Conservation (phyloP, 768 basidiomycete species). For the Exidia glandulosa region DNA sequence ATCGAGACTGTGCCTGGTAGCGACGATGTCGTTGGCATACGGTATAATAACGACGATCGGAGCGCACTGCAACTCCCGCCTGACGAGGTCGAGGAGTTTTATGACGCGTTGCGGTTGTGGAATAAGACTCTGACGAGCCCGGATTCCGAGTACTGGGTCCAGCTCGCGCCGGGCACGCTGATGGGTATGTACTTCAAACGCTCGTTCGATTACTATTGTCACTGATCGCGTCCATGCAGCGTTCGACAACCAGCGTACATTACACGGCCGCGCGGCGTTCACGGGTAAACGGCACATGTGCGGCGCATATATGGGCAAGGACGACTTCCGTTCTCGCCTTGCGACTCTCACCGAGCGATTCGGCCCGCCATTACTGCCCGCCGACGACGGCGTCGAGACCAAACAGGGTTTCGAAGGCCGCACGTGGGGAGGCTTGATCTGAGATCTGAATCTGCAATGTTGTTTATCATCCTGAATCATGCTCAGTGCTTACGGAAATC, state of each 20-base stretch:
- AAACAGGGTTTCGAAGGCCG: not conserved
- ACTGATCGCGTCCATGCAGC: constrained; percentile 31
- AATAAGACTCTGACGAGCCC: constrained; percentile 59
- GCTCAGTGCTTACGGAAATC: too few species aligned
- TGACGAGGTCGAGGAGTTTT: constrained; percentile 66
- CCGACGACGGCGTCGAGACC: not conserved
- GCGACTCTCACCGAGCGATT: constrained; percentile 56
- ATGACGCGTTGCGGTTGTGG: constrained; percentile 74
- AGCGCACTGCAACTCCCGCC: constrained; percentile 62
- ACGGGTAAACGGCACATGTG: constrained; percentile 84
- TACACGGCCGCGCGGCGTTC: constrained; percentile 91
- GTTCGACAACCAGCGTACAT: constrained; percentile 84
- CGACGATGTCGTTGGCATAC: constrained; percentile 53
- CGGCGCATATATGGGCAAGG: constrained; percentile 86
- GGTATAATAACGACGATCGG: constrained; percentile 94
- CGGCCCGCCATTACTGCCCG: constrained; percentile 7
- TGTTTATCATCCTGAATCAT: too few species aligned
- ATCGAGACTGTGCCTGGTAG: not conserved
- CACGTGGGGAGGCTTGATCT: not conserved
- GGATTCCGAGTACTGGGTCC: constrained; percentile 88
- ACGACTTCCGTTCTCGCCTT: constrained; percentile 80
- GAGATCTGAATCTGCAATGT: not conserved
- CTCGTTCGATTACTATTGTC: not conserved
- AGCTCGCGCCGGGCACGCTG: constrained; percentile 78
- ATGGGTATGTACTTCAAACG: constrained; percentile 48